These are phyloP conservation scores for Stagonosporopsis cucurbitacearum DNA, from an alignment of 2,329 filamentous ascomycete species.

Conservation along the genomic window DNA sequence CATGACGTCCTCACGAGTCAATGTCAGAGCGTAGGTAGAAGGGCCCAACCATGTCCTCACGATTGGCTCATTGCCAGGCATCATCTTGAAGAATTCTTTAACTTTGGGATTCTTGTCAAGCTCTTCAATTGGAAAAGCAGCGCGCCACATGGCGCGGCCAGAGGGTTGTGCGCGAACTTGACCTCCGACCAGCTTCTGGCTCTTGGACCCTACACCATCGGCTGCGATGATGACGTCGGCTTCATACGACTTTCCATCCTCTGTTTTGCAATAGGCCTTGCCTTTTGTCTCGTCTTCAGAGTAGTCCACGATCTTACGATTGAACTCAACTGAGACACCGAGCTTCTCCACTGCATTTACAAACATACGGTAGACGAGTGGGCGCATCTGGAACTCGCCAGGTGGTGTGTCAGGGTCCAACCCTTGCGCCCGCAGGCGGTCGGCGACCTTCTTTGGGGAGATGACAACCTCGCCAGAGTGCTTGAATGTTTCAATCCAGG, in stretches of 20 bases:
- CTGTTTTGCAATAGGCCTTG: constrained; percentile 44
- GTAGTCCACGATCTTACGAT: constrained; percentile 52
- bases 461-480: constrained; percentile 60
- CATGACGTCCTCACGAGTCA: constrained; percentile 56
- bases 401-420: constrained; percentile 58
- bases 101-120: constrained; percentile 55
- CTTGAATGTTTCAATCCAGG: constrained; percentile 64
- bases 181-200: constrained; percentile 53
- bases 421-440: constrained; percentile 56
- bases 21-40: constrained; percentile 54
- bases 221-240: constrained; percentile 52
- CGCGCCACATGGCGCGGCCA: constrained; percentile 51
- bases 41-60: constrained; percentile 55
- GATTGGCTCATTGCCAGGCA: constrained; percentile 52
- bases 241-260: constrained; percentile 52
- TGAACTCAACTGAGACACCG: constrained; percentile 53
- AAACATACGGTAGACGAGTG: constrained; percentile 63
- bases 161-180: constrained; percentile 52
- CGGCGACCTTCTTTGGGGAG: constrained; percentile 56
- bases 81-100: constrained; percentile 56
- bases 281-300: constrained; percentile 51
- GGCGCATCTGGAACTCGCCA: constrained; percentile 63
- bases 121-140: constrained; percentile 52
- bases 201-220: constrained; percentile 55
- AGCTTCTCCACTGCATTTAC: constrained; percentile 56